Evolutionary conservation across 352 stramenopile species (phyloP), one percentile per base, ranked within the genome.

Genomic region (Phytophthora ramorum): DNA sequence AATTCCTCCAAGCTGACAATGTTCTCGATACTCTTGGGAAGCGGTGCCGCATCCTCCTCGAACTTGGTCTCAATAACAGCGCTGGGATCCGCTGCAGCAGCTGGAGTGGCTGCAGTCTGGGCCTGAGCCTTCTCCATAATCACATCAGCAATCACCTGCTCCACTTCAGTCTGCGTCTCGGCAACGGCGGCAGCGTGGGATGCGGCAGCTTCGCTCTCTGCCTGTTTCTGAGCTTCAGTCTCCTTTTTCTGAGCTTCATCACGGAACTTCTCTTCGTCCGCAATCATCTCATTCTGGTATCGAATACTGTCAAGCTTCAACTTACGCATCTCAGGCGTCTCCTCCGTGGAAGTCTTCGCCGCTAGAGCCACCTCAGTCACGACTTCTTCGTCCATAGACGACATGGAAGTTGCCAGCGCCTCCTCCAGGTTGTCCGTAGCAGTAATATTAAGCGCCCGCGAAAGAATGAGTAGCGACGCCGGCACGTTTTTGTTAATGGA

Each of bases 401-500:
- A 93, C 75, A 96, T 92, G 38, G 89, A 96, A 41, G 90, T 92
- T 41, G 87, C 89, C 28, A 97, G 75, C n/a, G 89, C 87, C 32
- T 85, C 85, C 62, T 96, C 89, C 16, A 92, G 76, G 66, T 90
- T 95, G 60, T 94, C 85, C 44, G 83, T 71, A 17, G 83, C 82
- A 41, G 89, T 95, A 70, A 99, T 92, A 72, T 98, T 99, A 67
- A 99, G 98, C 22, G 95, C 97, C 37, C 97, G 87, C 49, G 95
- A 99, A 93, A 99, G 98, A 64, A 99, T 99, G 40, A 99, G 84
- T 56, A 99, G 84, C 34, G 93, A 98, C 59, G 98, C 97, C n/a
- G 97, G 97, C 10, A 99, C 97, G 79, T 98, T 97, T 74, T 99
- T 98, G 73, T 98, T 97, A 47, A 99, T 98, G 55, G 92, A 98